Evolutionary conservation across 2,329 filamentous ascomycete genomes (phyloP), one percentile per base, ranked within the genome.

Genomic region (Ophiocordyceps camponoti-leonardi): DNA sequence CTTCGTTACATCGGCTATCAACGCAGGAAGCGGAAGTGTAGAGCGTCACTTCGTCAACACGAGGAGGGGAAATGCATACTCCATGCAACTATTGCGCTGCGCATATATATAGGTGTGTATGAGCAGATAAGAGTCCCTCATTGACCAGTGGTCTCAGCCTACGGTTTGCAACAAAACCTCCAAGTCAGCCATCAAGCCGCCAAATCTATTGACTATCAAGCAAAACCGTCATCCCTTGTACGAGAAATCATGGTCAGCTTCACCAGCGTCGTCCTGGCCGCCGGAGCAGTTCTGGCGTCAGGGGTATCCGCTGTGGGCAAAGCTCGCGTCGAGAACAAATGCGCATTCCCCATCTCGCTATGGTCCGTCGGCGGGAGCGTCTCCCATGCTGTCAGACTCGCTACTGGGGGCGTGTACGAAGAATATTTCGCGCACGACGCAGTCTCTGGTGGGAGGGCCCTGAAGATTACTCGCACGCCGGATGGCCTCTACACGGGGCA

Each of bases 401-500:
- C 31, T 46, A 6, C 46, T 52, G 56, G 53, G 44, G 56, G 55
- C 45, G 46, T 39, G 42, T 66, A 61, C 54, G 42, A 42, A 40
- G 63, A 66, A 54, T 42, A 44, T 19, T 65, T 63, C 49, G 40
- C 45, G 22, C 52, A 51, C 35, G 65, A 67, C 55, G 55, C 61
- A 41, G 46, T 51, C 26, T 62, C 61, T 4, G 64, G 64, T 45
- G 65, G 65, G 41, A 58, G 55, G 47, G 55, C 62, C 26, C 52
- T 67, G 49, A 67, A 67, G 53, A 53, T 66, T 44, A 64, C 63
- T 8, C 42, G 46, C 20, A 47, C 52, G 1, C 44, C 53, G 23
- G 56, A 66, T 49, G 64, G 64, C 37, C 56, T 67, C 40, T 65
- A 55, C 56, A 61, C 56, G 3, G 62, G 61, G 48, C 57, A 58